Percentiles rank a stretch among this genome's conserved stretches.
Evolutionary conservation across 1,139 yeast species (phyloP).

Genomic region (Saccharomyces hybrid): DNA sequence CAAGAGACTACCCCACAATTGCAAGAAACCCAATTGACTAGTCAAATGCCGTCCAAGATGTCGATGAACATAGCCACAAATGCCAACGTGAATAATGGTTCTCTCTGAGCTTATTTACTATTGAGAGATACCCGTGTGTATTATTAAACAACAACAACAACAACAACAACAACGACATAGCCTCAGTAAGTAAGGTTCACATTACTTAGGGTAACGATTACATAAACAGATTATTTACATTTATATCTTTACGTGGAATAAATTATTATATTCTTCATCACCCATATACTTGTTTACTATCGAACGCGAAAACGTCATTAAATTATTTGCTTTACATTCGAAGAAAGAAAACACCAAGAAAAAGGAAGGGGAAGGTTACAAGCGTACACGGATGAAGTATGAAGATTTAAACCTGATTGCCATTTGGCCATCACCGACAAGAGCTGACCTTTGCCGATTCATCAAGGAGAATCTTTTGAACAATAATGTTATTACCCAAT

Average conservation of each 20-base stretch:
- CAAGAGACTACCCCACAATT: background rate
- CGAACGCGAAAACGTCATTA: background rate
- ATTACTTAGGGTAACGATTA: background rate
- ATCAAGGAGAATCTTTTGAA: background rate
- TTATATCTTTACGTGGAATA: background rate
- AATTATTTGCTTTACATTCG: background rate
- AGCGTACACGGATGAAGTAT: background rate
- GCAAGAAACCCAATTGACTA: background rate
- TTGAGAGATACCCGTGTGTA: background rate
- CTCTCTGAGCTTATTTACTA: background rate
- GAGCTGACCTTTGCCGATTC: background rate
- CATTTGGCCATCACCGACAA: constrained; percentile 2
- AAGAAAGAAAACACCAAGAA: background rate
- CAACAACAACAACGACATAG: background rate
- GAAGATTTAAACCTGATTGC: background rate
- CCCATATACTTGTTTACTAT: background rate
- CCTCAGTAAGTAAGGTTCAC: background rate
- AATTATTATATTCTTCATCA: background rate
- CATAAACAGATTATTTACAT: background rate
- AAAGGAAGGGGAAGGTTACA: background rate
- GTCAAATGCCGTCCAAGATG: background rate
- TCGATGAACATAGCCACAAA: background rate
- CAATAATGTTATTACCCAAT: background rate
- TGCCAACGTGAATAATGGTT: background rate
- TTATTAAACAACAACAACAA: background rate